Conservation (phyloP, 257 asterid species). For the Nicotiana paniculata region DNA sequence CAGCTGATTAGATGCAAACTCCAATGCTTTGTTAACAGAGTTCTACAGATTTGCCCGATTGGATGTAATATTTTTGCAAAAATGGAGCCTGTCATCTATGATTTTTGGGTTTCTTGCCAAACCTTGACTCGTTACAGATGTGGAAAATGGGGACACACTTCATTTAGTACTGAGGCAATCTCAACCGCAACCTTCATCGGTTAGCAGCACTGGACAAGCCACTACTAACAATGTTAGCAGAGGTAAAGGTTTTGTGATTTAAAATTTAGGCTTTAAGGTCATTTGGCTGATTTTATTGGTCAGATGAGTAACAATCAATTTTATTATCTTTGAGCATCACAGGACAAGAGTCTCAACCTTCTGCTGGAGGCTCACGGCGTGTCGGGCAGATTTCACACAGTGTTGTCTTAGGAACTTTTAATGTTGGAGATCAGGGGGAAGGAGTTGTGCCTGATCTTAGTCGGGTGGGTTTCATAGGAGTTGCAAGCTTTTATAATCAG, state of each 20-base stretch:
- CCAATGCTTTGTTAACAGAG: background rate
- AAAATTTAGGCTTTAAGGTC: background rate
- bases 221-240: conserved; percentile 42
- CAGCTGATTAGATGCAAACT: background rate
- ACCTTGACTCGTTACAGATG: conserved; percentile 57
- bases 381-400: conserved; percentile 81
- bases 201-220: conserved; percentile 41
- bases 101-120: conserved; percentile 3
- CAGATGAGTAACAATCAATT: background rate
- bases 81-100: background rate
- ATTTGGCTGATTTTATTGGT: background rate
- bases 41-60: background rate
- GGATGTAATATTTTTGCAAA: background rate
- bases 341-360: conserved; percentile 53
- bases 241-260: conserved; percentile 29
- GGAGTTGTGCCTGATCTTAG: conserved; percentile 58
- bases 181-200: conserved; percentile 47
- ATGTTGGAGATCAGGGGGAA: conserved; percentile 84
- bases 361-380: conserved; percentile 52
- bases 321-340: conserved; percentile 16
- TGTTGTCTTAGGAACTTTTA: conserved; percentile 73
- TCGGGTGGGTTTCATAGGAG: conserved; percentile 49
- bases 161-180: conserved; percentile 85
- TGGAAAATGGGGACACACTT: conserved; percentile 86
- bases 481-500: background rate